Conservation (phyloP, 1,284 basidiomycete genomes). For the Ceratobasidium sp. region DNA sequence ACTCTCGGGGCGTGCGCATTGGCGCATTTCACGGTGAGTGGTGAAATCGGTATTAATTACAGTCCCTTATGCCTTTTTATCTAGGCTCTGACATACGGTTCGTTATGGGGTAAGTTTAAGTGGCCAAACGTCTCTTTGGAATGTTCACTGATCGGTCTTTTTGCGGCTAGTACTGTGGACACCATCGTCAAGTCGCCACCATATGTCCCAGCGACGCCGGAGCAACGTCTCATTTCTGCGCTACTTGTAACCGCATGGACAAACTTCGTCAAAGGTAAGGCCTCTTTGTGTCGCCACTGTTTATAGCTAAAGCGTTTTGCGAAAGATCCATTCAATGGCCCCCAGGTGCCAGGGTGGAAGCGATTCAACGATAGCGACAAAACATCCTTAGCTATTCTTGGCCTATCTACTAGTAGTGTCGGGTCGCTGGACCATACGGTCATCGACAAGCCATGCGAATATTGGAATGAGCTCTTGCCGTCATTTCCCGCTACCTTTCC, state of each 20-base stretch:
- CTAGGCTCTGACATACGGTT: constrained; percentile 53
- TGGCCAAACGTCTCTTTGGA: not conserved
- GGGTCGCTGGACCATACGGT: constrained; percentile 45
- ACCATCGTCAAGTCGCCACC: constrained; percentile 46
- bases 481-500: constrained; percentile 6
- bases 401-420: constrained; percentile 45
- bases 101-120: constrained; percentile 51
- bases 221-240: constrained; percentile 53
- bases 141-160: not conserved
- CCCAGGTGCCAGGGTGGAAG: constrained; percentile 47
- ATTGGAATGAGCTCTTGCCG: constrained; percentile 48
- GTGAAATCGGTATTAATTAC: not conserved
- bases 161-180: constrained; percentile 40
- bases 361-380: constrained; percentile 46
- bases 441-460: constrained; percentile 45
- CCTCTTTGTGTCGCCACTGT: not conserved
- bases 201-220: constrained; percentile 51
- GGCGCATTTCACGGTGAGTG: constrained; percentile 54
- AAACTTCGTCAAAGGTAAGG: constrained; percentile 57
- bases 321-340: constrained; percentile 47
- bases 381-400: constrained; percentile 46
- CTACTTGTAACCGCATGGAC: constrained; percentile 58
- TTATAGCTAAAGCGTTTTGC: not conserved
- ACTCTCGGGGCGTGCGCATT: constrained; percentile 53
- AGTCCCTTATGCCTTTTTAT: not conserved